Percentiles rank a stretch among this genome's conserved stretches.
These are phyloP conservation scores for Dipteronia dyeriana DNA, from an alignment of 345 rosid genomes.

Conservation along the genomic window DNA sequence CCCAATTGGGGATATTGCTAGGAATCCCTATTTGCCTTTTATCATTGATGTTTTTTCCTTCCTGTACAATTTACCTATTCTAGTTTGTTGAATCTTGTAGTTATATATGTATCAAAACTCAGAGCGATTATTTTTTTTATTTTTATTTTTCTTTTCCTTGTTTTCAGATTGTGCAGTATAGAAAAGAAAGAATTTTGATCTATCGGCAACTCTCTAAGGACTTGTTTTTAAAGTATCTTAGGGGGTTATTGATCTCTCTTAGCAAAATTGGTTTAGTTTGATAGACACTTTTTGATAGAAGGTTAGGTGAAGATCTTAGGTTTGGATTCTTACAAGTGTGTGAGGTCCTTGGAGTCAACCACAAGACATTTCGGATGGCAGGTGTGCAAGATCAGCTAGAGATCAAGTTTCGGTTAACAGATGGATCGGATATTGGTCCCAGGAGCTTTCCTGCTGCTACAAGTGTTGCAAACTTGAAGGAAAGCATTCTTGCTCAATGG, in stretches of 20 bases:
- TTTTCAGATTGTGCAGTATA: constrained; percentile 30
- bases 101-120: neutral
- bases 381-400: constrained; percentile 79
- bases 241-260: constrained; percentile 22
- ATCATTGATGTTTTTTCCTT: constrained; percentile 10
- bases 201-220: constrained; percentile 14
- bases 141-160: constrained; percentile 12
- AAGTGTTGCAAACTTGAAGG: constrained; percentile 86
- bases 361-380: constrained; percentile 50
- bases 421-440: constrained; percentile 97
- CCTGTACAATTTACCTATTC: constrained; percentile 11
- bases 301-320: constrained; percentile 28
- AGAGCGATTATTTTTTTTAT: neutral
- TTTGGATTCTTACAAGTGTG: constrained; percentile 20
- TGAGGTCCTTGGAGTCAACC: constrained; percentile 27
- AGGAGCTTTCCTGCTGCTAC: constrained; percentile 81
- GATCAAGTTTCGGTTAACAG: constrained; percentile 89
- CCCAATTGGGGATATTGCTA: constrained; percentile 7
- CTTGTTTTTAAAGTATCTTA: constrained; percentile 16
- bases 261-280: constrained; percentile 21
- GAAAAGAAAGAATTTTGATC: constrained; percentile 21
- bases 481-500: constrained; percentile 90
- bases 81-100: constrained; percentile 10
- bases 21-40: constrained; percentile 8
- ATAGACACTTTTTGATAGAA: constrained; percentile 20